A percentile compares a stretch with the other conserved stretches of the same genome.
phyloP scores from a whole-genome alignment of 129 eudicot species.

The Flaveria ramosissima region DNA sequence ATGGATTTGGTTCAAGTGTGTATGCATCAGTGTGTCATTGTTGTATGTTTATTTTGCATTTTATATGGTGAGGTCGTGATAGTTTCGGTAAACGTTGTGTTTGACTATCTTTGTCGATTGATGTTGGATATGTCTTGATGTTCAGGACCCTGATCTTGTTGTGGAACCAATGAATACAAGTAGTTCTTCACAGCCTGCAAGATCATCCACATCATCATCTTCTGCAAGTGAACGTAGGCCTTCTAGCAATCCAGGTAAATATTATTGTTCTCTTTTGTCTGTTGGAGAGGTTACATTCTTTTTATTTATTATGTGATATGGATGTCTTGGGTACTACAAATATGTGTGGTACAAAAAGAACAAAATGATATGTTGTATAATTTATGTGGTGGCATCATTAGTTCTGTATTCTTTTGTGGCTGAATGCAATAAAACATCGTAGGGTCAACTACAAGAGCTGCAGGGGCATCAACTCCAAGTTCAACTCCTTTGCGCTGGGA shows the following conservation, averaged over 20 bases:
- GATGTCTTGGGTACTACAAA: neutral
- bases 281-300: neutral
- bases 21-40: neutral
- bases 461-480: slow-evolving; percentile 66
- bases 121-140: slow-evolving; percentile 12
- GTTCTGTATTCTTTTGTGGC: neutral
- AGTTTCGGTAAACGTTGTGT: neutral
- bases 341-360: neutral
- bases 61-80: neutral
- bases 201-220: slow-evolving; percentile 63
- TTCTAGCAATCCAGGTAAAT: slow-evolving; percentile 59
- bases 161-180: slow-evolving; percentile 78
- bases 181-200: slow-evolving; percentile 66
- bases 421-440: slow-evolving; percentile 12
- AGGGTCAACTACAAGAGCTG: slow-evolving; percentile 67
- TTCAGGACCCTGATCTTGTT: slow-evolving; percentile 78
- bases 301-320: neutral
- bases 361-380: neutral
- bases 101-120: neutral
- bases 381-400: neutral
- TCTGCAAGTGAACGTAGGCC: slow-evolving; percentile 57
- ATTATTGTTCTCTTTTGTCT: neutral
- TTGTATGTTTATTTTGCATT: neutral
- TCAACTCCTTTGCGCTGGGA: slow-evolving; percentile 81
- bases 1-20: neutral